Percentiles rank a stretch among this genome's conserved stretches.
Conservation (phyloP, 495 filamentous ascomycete genomes). For the Podospora bellae-mahoneyi region DNA sequence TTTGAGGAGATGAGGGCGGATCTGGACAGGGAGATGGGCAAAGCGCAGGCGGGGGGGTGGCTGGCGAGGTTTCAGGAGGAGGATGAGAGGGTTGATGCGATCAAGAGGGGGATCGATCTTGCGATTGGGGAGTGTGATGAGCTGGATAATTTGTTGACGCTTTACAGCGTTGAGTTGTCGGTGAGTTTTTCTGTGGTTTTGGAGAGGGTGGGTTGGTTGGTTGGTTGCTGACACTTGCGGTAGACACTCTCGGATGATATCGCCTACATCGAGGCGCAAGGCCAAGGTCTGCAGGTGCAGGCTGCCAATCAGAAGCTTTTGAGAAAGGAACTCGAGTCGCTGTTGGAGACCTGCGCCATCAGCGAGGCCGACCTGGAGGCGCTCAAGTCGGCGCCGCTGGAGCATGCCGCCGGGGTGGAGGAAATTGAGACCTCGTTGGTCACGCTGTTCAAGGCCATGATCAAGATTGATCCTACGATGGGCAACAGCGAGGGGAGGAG, state of each 20-base stretch:
- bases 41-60: slow-evolving; percentile 90
- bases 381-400: slow-evolving; percentile 70
- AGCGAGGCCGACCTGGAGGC: slow-evolving; percentile 68
- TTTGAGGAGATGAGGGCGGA: slow-evolving; percentile 81
- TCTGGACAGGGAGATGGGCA: slow-evolving; percentile 80
- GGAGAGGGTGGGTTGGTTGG: slow-evolving; percentile 16
- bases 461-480: slow-evolving; percentile 82
- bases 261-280: slow-evolving; percentile 93
- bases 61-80: slow-evolving; percentile 82
- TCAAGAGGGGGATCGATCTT: slow-evolving; percentile 79
- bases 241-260: slow-evolving; percentile 94
- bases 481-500: slow-evolving; percentile 52
- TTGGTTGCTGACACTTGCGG: slow-evolving; percentile 34
- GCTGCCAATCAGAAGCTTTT: slow-evolving; percentile 95
- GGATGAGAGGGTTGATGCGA: slow-evolving; percentile 78
- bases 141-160: slow-evolving; percentile 83
- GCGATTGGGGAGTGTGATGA: slow-evolving; percentile 93
- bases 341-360: slow-evolving; percentile 86
- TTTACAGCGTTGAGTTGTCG: slow-evolving; percentile 91
- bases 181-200: slow-evolving; percentile 51
- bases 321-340: slow-evolving; percentile 75
- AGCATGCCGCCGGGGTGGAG: slow-evolving; percentile 63
- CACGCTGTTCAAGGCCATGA: slow-evolving; percentile 89
- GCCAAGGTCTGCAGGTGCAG: slow-evolving; percentile 93
- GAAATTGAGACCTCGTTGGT: slow-evolving; percentile 72